Evolutionary conservation across 805 yeast genomes (phyloP).

Genomic region (Metschnikowia lachancei): DNA sequence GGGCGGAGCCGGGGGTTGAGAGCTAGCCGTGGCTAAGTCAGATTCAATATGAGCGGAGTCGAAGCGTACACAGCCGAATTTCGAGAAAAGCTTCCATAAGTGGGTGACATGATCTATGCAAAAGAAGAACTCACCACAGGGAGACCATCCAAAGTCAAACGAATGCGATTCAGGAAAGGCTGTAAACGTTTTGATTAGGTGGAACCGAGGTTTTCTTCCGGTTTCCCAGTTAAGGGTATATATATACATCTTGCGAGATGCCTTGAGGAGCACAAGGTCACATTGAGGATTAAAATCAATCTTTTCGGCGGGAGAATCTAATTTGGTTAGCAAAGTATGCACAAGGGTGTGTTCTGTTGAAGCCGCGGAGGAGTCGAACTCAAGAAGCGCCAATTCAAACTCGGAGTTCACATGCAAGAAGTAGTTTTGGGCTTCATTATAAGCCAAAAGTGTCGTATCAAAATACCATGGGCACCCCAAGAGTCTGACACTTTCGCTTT

Average conservation of each 20-base stretch:
- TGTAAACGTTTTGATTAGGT: not conserved
- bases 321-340: constrained; percentile 7
- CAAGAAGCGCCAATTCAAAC: constrained; percentile 26
- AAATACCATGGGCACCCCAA: constrained; percentile 31
- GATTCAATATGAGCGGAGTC: constrained; percentile 20
- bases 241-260: not conserved
- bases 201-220: constrained; percentile 2
- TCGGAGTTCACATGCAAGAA: constrained; percentile 29
- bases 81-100: constrained; percentile 33
- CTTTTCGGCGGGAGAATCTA: constrained; percentile 4
- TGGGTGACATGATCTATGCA: constrained; percentile 21
- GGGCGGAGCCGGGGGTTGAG: not conserved
- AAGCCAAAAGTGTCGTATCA: constrained; percentile 24
- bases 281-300: constrained; percentile 19
- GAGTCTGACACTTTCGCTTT: constrained; percentile 27
- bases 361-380: constrained; percentile 10
- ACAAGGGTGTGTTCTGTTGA: constrained; percentile 2
- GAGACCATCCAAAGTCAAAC: constrained; percentile 28
- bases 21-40: not conserved
- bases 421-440: constrained; percentile 26
- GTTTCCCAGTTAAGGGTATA: not conserved
- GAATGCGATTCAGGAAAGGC: not conserved
- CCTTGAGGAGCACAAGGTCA: constrained; percentile 13
- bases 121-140: constrained; percentile 35
- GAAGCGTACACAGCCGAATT: constrained; percentile 34